phyloP scores from a whole-genome alignment of 2,329 filamentous ascomycete genomes.

The Aureobasidium musti region DNA sequence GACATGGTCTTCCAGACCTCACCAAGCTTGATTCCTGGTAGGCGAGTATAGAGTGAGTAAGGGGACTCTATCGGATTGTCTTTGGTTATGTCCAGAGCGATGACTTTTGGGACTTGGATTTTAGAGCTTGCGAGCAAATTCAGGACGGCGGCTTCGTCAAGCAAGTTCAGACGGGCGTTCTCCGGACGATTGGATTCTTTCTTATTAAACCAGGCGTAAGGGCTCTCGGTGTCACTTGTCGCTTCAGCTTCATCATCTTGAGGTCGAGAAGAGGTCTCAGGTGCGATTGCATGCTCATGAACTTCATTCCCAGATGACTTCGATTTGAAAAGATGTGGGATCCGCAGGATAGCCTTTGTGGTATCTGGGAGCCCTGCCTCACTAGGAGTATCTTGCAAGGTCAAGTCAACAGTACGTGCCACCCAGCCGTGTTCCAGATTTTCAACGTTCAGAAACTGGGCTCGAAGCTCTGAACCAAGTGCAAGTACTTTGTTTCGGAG shows the following conservation, averaged over 20 bases:
- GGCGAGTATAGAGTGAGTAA: not conserved
- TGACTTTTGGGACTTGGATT: not conserved
- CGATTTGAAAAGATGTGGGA: not conserved
- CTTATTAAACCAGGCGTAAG: not conserved
- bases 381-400: not conserved
- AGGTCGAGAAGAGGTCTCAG: too few species aligned
- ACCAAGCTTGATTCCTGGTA: not conserved
- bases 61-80: not conserved
- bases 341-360: not conserved
- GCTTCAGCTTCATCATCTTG: too few species aligned
- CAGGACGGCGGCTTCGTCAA: not conserved
- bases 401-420: not conserved
- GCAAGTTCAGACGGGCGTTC: not conserved
- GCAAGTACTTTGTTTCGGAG: not conserved
- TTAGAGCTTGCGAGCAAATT: not conserved
- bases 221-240: not conserved
- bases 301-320: too few species aligned
- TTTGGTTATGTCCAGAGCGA: not conserved
- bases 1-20: not conserved
- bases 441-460: not conserved
- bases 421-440: not conserved
- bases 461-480: not conserved
- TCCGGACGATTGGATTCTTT: not conserved
- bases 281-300: not conserved
- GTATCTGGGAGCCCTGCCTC: not conserved